Conservation (phyloP, 106 monocot genomes). For the Allium sativum region DNA sequence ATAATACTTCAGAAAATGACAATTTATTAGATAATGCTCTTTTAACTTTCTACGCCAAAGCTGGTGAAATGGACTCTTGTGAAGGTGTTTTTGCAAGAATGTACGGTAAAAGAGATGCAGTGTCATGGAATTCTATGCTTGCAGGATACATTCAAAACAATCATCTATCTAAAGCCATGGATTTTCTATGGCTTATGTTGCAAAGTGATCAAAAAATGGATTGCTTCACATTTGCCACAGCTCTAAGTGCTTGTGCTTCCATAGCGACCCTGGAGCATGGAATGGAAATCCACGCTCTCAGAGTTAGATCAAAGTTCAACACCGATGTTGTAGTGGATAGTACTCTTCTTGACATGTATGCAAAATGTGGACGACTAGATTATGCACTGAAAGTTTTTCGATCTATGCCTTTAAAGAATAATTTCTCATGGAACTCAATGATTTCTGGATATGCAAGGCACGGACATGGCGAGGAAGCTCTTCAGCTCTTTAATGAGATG, state of each 20-base stretch:
- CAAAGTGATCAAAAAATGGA: conserved; percentile 49
- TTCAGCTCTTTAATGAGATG: conserved; percentile 63
- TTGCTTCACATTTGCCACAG: conserved; percentile 49
- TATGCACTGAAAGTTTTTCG: conserved; percentile 53
- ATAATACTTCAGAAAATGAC: conserved; percentile 21
- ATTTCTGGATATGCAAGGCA: conserved; percentile 76
- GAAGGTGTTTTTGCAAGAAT: conserved; percentile 54
- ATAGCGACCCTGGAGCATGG: conserved; percentile 60
- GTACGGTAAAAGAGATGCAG: conserved; percentile 42
- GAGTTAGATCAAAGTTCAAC: conserved; percentile 24
- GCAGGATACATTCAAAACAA: conserved; percentile 73
- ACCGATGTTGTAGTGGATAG: conserved; percentile 70
- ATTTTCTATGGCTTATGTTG: conserved; percentile 77
- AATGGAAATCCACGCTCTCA: conserved; percentile 77
- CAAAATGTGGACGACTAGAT: conserved; percentile 79
- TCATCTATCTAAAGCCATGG: conserved; percentile 47
- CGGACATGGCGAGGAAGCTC: conserved; percentile 47
- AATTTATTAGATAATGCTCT: conserved; percentile 54
- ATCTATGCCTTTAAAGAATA: conserved; percentile 51
- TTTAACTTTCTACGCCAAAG: conserved; percentile 64
- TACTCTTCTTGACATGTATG: conserved; percentile 85
- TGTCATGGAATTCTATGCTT: conserved; percentile 91
- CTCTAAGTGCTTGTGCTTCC: conserved; percentile 70
- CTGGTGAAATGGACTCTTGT: conserved; percentile 45
- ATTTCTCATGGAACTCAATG: conserved; percentile 87